Evolutionary conservation across 1,284 basidiomycete species (phyloP).

Genomic region (Acaromyces ingoldii): DNA sequence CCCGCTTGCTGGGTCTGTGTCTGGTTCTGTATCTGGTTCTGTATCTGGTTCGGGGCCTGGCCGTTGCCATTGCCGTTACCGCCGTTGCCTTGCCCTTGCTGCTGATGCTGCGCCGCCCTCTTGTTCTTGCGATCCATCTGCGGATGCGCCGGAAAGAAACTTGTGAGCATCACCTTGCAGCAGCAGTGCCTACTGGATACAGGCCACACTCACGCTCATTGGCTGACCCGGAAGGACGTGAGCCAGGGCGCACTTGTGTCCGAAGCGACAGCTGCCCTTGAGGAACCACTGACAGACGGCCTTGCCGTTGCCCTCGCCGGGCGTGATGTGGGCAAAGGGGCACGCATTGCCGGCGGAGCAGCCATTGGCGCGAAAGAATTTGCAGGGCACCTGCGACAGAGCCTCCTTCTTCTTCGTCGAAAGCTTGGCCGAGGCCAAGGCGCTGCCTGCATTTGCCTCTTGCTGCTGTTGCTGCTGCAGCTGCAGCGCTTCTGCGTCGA

Average conservation of each 20-base stretch:
- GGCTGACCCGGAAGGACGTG: conserved; percentile 90
- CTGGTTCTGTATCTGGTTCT: too few relatives aligned
- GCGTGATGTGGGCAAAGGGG: conserved; percentile 77
- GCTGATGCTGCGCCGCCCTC: conserved; percentile 74
- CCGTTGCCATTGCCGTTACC: conserved; percentile 13
- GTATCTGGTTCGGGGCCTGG: too few relatives aligned
- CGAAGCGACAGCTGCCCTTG: conserved; percentile 91
- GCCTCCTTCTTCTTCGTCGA: conserved; percentile 59
- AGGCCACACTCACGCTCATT: conserved; percentile 35
- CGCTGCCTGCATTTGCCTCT: not conserved
- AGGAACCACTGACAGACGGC: conserved; percentile 87
- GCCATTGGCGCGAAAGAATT: conserved; percentile 79
- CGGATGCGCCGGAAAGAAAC: too few relatives aligned
- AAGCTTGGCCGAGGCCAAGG: conserved; percentile 27
- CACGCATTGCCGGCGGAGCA: conserved; percentile 89
- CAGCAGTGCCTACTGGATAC: too few relatives aligned
- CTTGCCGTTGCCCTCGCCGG: conserved; percentile 57
- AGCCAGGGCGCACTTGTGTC: conserved; percentile 78
- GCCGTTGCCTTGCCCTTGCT: conserved; percentile 16
- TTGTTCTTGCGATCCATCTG: conserved; percentile 98
- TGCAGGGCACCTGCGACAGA: conserved; percentile 93
- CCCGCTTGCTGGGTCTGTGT: not conserved
- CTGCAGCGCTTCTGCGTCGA: not conserved
- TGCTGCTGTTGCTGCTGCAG: not conserved
- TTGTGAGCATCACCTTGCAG: too few relatives aligned